Evolutionary conservation across 305 asterid genomes (phyloP).

Genomic region (Fraxinus latifolia): DNA sequence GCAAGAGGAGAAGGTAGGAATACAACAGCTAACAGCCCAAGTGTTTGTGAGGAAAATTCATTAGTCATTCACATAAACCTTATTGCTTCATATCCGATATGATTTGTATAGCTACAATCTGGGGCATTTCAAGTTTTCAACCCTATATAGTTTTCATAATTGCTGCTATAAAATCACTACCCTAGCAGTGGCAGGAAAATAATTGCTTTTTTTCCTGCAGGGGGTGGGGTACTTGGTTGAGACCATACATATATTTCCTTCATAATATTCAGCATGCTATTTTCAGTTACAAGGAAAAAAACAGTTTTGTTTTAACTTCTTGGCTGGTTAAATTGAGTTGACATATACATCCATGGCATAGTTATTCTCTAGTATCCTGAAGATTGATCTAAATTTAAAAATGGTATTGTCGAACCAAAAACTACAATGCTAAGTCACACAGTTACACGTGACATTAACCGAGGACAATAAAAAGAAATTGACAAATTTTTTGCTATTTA

Average conservation of each 20-base stretch:
- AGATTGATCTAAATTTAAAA: neutral
- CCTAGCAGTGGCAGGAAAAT: neutral
- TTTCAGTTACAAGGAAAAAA: neutral
- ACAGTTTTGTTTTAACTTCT: neutral
- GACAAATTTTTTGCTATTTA: neutral
- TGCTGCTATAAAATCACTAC: neutral
- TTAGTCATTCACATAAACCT: neutral
- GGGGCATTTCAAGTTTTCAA: neutral
- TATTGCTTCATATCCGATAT: neutral
- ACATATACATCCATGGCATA: conserved; percentile 6
- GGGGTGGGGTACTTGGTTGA: neutral
- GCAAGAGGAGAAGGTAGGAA: neutral
- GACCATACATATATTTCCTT: neutral
- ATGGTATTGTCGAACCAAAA: neutral
- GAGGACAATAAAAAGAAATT: neutral
- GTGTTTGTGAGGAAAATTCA: neutral
- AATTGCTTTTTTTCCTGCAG: neutral
- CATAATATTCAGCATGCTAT: neutral
- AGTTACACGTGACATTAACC: conserved; percentile 4
- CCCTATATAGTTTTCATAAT: neutral
- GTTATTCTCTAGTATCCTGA: conserved; percentile 7
- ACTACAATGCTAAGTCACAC: neutral
- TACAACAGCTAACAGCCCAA: neutral
- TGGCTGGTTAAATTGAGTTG: neutral
- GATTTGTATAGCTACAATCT: neutral